These are phyloP conservation scores for Emydomyces testavorans DNA, from an alignment of 2,329 filamentous ascomycete genomes.

Conservation along the genomic window DNA sequence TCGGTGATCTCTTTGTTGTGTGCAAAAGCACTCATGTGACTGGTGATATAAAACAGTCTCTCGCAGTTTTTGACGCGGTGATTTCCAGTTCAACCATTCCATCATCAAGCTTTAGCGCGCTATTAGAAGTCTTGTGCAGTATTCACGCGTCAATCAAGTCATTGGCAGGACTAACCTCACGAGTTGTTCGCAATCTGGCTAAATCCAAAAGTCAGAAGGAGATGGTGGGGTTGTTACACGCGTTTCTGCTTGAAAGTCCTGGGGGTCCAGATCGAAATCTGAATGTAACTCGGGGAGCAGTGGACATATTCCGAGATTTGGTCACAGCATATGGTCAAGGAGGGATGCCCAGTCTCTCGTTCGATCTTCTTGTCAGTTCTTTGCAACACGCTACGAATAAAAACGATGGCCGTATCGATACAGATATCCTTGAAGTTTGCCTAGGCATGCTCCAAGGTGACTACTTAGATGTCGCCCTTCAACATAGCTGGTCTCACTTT, in stretches of 20 bases:
- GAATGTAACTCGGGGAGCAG: conserved; percentile 32
- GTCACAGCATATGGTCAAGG: conserved; percentile 31
- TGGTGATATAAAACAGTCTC: conserved; percentile 33
- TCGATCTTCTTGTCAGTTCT: conserved; percentile 28
- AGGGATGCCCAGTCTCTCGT: conserved; percentile 30
- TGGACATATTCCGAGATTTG: conserved; percentile 34
- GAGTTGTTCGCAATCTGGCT: conserved; percentile 33
- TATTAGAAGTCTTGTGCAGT: conserved; percentile 35
- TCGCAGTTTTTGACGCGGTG: conserved; percentile 34
- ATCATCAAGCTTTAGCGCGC: conserved; percentile 27
- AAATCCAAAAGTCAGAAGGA: conserved; percentile 31
- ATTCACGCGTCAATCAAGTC: conserved; percentile 36
- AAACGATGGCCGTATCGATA: conserved; percentile 30
- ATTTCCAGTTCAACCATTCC: conserved; percentile 33
- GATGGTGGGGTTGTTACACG: conserved; percentile 30
- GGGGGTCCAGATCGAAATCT: conserved; percentile 29
- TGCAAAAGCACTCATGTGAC: conserved; percentile 34
- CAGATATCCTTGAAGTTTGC: conserved; percentile 33
- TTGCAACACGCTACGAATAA: conserved; percentile 26
- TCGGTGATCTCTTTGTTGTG: conserved; percentile 30
- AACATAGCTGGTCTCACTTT: conserved; percentile 23
- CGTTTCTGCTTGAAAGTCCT: conserved; percentile 27
- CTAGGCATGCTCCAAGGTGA: conserved; percentile 32
- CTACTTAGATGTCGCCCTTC: conserved; percentile 24
- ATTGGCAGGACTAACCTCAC: conserved; percentile 33